A percentile compares a stretch with the other conserved stretches of the same genome.
Evolutionary conservation across 257 asterid species (phyloP).

Genomic region (Primulina eburnea): DNA sequence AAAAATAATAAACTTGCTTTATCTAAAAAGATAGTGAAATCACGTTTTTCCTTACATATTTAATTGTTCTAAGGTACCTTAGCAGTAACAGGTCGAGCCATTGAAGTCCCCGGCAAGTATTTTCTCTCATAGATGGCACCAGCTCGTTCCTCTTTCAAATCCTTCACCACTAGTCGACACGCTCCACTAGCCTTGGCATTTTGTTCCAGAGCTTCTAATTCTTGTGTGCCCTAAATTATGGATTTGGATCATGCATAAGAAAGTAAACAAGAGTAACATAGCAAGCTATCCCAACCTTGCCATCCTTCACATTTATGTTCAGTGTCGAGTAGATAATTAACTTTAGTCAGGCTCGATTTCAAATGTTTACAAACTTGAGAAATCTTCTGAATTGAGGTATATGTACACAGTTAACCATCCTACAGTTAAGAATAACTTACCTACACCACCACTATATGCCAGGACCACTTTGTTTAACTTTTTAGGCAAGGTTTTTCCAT

Average conservation of each 20-base stretch:
- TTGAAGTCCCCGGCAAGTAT: slow-evolving; percentile 93
- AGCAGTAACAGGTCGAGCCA: slow-evolving; percentile 98
- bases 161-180: slow-evolving; percentile 92
- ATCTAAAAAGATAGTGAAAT: no score
- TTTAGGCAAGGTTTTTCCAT: slow-evolving; percentile 49
- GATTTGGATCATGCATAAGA: slow-evolving; percentile 15
- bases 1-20: no score
- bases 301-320: no score
- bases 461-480: slow-evolving; percentile 88
- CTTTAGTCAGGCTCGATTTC: slow-evolving; percentile 3
- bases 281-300: neutral
- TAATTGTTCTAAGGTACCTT: slow-evolving; percentile 49
- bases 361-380: neutral
- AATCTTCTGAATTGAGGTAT: neutral
- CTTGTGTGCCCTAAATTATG: slow-evolving; percentile 63
- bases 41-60: neutral
- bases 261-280: neutral
- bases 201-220: slow-evolving; percentile 87
- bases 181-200: slow-evolving; percentile 99
- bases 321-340: no score
- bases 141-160: slow-evolving; percentile 91
- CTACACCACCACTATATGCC: slow-evolving; percentile 97
- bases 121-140: slow-evolving; percentile 95
- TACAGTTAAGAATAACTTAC: slow-evolving; percentile 22
- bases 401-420: neutral